Conservation (phyloP, 768 basidiomycete species). For the Artomyces pyxidatus region DNA sequence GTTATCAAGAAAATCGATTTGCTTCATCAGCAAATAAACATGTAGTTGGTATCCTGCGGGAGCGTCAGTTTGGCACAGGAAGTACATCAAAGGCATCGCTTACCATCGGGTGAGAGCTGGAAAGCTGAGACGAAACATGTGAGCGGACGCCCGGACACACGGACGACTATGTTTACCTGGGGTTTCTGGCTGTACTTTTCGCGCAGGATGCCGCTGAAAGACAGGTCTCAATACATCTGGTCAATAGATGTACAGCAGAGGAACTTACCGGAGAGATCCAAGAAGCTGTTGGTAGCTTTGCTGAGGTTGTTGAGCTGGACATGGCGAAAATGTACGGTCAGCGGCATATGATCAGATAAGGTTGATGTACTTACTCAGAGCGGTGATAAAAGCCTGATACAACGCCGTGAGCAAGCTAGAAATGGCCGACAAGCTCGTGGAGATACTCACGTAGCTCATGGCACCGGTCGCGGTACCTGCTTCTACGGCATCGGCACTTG, state of each 20-base stretch:
- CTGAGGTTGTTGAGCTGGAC: constrained; percentile 36
- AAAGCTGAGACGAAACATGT: constrained; percentile 28
- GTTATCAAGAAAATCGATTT: background rate
- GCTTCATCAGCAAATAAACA: background rate
- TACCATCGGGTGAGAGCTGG: constrained; percentile 68
- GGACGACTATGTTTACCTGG: constrained; percentile 28
- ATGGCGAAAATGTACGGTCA: background rate
- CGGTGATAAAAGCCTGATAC: constrained; percentile 50
- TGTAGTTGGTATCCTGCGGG: constrained; percentile 21
- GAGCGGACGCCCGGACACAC: background rate
- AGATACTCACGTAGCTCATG: constrained; percentile 62
- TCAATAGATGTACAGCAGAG: too few relatives aligned
- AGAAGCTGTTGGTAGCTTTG: constrained; percentile 65
- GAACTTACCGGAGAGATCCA: constrained; percentile 40
- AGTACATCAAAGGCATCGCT: constrained; percentile 14
- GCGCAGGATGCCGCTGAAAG: constrained; percentile 41
- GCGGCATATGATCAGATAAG: background rate
- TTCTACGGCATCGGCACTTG: constrained; percentile 73
- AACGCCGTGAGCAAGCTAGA: background rate
- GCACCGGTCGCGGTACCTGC: constrained; percentile 69
- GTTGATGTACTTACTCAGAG: constrained; percentile 36
- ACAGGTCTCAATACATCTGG: background rate
- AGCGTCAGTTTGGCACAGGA: too few relatives aligned
- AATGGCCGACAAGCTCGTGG: background rate
- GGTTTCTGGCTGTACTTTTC: constrained; percentile 64